Percentiles rank a stretch among this genome's conserved stretches.
phyloP scores from a whole-genome alignment of 1,139 yeast species.

The Candida sp. region DNA sequence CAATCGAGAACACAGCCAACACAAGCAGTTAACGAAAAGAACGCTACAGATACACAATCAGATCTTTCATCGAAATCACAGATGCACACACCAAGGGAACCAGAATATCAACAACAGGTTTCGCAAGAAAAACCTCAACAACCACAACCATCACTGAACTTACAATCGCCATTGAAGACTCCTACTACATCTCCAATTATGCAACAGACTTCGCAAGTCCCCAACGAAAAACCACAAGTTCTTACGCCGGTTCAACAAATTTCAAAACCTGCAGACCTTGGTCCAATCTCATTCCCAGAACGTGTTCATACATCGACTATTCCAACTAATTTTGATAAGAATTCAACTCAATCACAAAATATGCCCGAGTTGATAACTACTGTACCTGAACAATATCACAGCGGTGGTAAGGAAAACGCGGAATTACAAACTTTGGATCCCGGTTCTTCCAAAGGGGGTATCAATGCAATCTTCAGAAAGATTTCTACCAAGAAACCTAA shows the following conservation, averaged over 20 bases:
- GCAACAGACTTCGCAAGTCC: neutral
- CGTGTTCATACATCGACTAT: conserved; percentile 61
- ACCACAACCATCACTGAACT: conserved; percentile 10
- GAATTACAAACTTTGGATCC: conserved; percentile 31
- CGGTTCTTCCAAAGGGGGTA: conserved; percentile 21
- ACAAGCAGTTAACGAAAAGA: conserved; percentile 1
- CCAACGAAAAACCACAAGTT: conserved; percentile 1
- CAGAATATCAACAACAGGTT: conserved; percentile 6
- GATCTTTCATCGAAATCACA: conserved; percentile 4
- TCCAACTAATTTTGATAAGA: conserved; percentile 12
- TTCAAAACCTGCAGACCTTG: conserved; percentile 5
- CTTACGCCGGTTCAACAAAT: conserved; percentile 10
- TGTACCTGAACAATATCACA: conserved; percentile 35
- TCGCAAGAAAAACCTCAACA: conserved; percentile 7
- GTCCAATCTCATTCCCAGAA: conserved; percentile 51
- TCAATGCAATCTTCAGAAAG: conserved; percentile 37
- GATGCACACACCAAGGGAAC: conserved; percentile 9
- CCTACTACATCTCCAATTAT: conserved; percentile 2
- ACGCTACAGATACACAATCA: neutral
- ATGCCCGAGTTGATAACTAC: conserved; percentile 5
- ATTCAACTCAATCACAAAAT: conserved; percentile 6
- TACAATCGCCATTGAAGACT: conserved; percentile 1
- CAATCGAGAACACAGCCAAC: neutral
- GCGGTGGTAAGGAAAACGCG: conserved; percentile 24
- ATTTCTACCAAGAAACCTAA: conserved; percentile 34